phyloP scores from a whole-genome alignment of 352 stramenopile genomes.

The Globisporangium viniferum region DNA sequence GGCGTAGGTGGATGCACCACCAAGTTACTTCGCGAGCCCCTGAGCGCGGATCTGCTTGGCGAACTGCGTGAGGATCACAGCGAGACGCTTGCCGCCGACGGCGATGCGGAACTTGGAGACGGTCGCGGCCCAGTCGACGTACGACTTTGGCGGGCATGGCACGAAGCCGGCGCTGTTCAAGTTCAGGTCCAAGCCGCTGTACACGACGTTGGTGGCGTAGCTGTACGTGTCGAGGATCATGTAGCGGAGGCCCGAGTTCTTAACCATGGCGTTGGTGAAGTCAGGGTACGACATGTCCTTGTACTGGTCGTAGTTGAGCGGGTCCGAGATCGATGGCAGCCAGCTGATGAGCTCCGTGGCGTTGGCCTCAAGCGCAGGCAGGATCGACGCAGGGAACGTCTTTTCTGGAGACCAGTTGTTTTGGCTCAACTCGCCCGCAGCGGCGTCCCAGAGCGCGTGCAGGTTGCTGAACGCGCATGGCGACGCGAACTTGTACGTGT shows the following conservation, averaged over 20 bases:
- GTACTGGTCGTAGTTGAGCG: slow-evolving; percentile 40
- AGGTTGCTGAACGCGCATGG: slow-evolving; percentile 60
- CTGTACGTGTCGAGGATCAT: slow-evolving; percentile 46
- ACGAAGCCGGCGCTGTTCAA: slow-evolving; percentile 14
- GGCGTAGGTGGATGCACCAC: not conserved
- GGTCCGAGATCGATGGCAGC: slow-evolving; percentile 29
- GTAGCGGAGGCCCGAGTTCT: slow-evolving; percentile 24
- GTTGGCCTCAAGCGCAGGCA: slow-evolving; percentile 25
- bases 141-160: slow-evolving; percentile 26
- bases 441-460: slow-evolving; percentile 61
- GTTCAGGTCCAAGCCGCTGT: slow-evolving; percentile 34
- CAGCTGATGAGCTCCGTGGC: slow-evolving; percentile 45
- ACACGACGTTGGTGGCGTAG: slow-evolving; percentile 37
- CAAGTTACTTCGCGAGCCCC: slow-evolving; percentile 27
- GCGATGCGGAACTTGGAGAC: slow-evolving; percentile 50
- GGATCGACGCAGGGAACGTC: slow-evolving; percentile 15
- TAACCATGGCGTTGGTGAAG: slow-evolving; percentile 31
- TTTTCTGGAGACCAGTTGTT: slow-evolving; percentile 46
- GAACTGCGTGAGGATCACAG: slow-evolving; percentile 56
- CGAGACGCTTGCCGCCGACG: slow-evolving; percentile 47
- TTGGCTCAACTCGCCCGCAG: slow-evolving; percentile 41
- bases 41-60: slow-evolving; percentile 41
- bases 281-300: slow-evolving; percentile 29
- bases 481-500: slow-evolving; percentile 48
- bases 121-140: slow-evolving; percentile 28